Evolutionary conservation across 2,329 filamentous ascomycete species (phyloP).

Genomic region (Talaromyces funiculosus): DNA sequence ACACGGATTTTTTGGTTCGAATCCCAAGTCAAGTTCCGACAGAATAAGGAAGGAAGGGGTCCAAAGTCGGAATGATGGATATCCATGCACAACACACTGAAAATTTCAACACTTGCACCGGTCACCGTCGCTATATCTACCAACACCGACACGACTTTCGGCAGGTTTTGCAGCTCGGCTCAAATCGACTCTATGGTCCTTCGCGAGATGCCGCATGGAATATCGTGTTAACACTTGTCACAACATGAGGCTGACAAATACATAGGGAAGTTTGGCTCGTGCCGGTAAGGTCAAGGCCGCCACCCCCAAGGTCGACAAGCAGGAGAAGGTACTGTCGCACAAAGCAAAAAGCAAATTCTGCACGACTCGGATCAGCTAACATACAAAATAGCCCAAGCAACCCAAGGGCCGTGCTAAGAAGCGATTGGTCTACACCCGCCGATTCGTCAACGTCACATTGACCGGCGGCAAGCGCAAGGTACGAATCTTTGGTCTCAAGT

Average conservation of each 20-base stretch:
- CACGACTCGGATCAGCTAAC: slow-evolving; percentile 48
- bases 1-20: neutral
- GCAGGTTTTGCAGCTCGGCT: neutral
- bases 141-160: neutral
- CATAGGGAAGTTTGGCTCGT: slow-evolving; percentile 65
- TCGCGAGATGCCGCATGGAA: neutral
- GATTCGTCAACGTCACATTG: slow-evolving; percentile 90
- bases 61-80: neutral
- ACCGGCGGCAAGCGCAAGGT: slow-evolving; percentile 95
- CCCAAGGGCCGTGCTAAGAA: slow-evolving; percentile 93
- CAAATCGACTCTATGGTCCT: neutral
- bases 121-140: neutral
- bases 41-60: no score
- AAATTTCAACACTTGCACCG: neutral
- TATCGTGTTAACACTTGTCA: neutral
- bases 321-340: slow-evolving; percentile 11
- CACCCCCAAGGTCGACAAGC: slow-evolving; percentile 59
- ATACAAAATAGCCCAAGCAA: slow-evolving; percentile 84
- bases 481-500: slow-evolving; percentile 24
- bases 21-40: neutral
- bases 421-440: slow-evolving; percentile 86
- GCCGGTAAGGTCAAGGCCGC: slow-evolving; percentile 88
- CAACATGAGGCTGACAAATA: neutral
- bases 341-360: neutral
- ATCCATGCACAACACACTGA: neutral